Conservation (phyloP, 2,329 filamentous ascomycete species). For the Metarhizium brunneum region DNA sequence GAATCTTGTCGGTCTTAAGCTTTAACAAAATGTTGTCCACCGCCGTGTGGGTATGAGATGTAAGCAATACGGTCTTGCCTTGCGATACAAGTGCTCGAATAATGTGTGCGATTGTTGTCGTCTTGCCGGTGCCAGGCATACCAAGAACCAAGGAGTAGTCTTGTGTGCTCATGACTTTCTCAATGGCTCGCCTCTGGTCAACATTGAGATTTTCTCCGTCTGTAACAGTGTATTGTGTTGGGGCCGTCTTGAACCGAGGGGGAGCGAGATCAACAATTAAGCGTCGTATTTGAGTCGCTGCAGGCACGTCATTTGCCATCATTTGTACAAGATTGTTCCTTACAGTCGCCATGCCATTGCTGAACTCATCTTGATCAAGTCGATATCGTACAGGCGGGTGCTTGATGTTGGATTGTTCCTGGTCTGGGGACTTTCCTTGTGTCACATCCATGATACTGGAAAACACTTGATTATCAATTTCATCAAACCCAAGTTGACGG, state of each 20-base stretch:
- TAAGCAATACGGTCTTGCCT: constrained; percentile 85
- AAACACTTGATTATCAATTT: constrained; percentile 73
- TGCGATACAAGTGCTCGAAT: constrained; percentile 82
- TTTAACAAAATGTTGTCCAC: constrained; percentile 98
- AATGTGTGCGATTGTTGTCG: constrained; percentile 95
- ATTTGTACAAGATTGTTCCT: constrained; percentile 89
- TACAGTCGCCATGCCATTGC: constrained; percentile 91
- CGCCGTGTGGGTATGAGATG: constrained; percentile 93
- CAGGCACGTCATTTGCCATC: constrained; percentile 71
- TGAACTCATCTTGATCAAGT: constrained; percentile 96
- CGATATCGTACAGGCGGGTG: constrained; percentile 61
- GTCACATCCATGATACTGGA: constrained; percentile 83
- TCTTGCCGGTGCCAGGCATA: constrained; percentile 98
- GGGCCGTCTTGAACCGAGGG: constrained; percentile 61
- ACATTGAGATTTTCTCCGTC: constrained; percentile 66
- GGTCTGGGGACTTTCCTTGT: constrained; percentile 39
- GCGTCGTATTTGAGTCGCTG: constrained; percentile 62
- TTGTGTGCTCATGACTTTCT: constrained; percentile 90
- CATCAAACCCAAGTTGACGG: constrained; percentile 66
- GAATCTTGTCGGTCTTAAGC: constrained; percentile 67
- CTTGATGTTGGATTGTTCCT: constrained; percentile 42
- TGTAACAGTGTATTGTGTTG: constrained; percentile 54
- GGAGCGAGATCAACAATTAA: constrained; percentile 70
- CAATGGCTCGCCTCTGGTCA: constrained; percentile 77
- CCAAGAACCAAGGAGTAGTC: constrained; percentile 96